Evolutionary conservation across 2,329 filamentous ascomycete species (phyloP).

Genomic region (Iodosphaeria phyllophila): DNA sequence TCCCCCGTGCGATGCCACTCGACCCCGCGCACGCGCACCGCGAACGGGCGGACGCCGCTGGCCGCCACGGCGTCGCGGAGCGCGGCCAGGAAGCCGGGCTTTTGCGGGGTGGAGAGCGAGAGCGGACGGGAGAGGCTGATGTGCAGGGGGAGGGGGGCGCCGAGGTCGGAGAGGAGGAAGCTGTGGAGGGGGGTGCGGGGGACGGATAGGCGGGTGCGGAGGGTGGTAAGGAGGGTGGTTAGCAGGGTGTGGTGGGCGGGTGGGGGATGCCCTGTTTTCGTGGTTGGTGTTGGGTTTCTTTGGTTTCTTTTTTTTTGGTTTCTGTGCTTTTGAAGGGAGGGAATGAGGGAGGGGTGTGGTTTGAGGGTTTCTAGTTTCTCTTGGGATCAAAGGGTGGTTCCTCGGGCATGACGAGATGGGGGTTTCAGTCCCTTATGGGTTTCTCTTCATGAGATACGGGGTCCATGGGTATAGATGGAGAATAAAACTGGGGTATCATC

Average conservation of each 20-base stretch:
- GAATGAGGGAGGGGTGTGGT: too few relatives aligned
- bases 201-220: slow-evolving; percentile 12
- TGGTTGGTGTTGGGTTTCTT: neutral
- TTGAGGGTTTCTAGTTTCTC: too few relatives aligned
- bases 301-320: neutral
- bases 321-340: neutral
- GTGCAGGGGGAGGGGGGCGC: slow-evolving; percentile 64
- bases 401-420: too few relatives aligned
- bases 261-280: slow-evolving; percentile 10
- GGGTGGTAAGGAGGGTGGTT: slow-evolving; percentile 20
- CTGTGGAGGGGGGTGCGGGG: slow-evolving; percentile 32
- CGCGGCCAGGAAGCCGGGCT: slow-evolving; percentile 43
- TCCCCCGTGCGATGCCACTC: slow-evolving; percentile 33
- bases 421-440: too few relatives aligned
- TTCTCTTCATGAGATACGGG: too few relatives aligned
- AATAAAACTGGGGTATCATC: too few relatives aligned
- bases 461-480: too few relatives aligned
- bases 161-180: slow-evolving; percentile 61
- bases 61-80: slow-evolving; percentile 21
- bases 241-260: slow-evolving; percentile 26
- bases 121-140: slow-evolving; percentile 78
- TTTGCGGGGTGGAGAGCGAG: slow-evolving; percentile 52
- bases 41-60: slow-evolving; percentile 20
- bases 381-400: too few relatives aligned
- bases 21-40: slow-evolving; percentile 19